Base-by-base conservation (phyloP, 139 green algal species). In the Yamagishiella unicocca region DNA sequence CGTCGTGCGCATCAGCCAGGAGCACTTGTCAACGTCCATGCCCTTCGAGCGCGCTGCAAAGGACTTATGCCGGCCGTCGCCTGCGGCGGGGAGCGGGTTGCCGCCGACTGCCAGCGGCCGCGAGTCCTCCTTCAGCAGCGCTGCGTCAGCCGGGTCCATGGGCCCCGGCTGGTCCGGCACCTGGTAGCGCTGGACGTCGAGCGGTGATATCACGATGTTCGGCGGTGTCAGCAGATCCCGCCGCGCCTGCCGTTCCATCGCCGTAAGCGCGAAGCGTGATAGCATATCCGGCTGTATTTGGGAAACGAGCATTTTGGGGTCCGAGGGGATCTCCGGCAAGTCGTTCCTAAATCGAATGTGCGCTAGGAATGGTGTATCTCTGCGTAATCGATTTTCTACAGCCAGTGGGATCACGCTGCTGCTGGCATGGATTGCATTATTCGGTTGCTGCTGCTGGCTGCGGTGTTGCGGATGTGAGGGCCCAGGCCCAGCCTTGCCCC, bases 231-330 rank as follows among this genome's bases (percentile, higher is more conserved):
- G 74, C 14, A 96, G 87, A 54, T 96, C 92, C 7, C 89, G 88
- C 50, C 90, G 88, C 58, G 93, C 79, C 54, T 94, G 85, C 33
- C 89, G 88, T 71, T 96, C 94, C 38, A 96, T 46, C 5, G 83
- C 81, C n/a, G 94, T 96, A 2, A 97, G 79, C 3, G 72, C 61
- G 72, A 96, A 97, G 25, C 72, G 75, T 0, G 90, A 89, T 0
- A 97, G 83, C 54, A 91, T 46, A 38, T 94, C 55, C 0, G 90
- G 70, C 58, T 93, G 53, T 9, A 92, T 85, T 5, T 90, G 88
- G 0, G 87, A 78, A 43, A 97, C 84, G 31, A 97, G 88, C 89
- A 97, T 89, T 83, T 96, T 96, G 72, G 95, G 95, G 75, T 96
- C 95, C 25, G 90, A 92, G 5, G 95, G 94, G 72, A 96, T 93